These are phyloP conservation scores for Prunus persica DNA, from an alignment of 306 rosid genomes.

Conservation along the genomic window Prunus_persica_NCBIv2 NC_034016.1:20388001-20388500, in stretches of 20 bases:
- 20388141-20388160: not conserved
- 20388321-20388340: not conserved
- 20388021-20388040: not conserved
- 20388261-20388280: conserved; percentile 28
- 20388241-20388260: conserved; percentile 12
- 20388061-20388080: not conserved
- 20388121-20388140: not conserved
- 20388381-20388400: conserved; percentile 26
- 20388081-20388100: not conserved
- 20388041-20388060: not conserved
- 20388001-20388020: not conserved
- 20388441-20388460: conserved; percentile 21
- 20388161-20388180: not conserved
- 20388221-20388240: not conserved
- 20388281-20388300: conserved; percentile 24
- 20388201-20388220: not conserved
- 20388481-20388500: not conserved
- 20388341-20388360: not conserved
- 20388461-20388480: not conserved
- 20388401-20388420: conserved; percentile 37
- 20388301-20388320: conserved; percentile 3
- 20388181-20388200: not conserved
- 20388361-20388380: not conserved
- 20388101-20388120: not conserved
- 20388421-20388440: conserved; percentile 17